Evolutionary conservation across 768 basidiomycete species (phyloP), one percentile per base, ranked within the genome.

Genomic region (Hebeloma cylindrosporum): DNA sequence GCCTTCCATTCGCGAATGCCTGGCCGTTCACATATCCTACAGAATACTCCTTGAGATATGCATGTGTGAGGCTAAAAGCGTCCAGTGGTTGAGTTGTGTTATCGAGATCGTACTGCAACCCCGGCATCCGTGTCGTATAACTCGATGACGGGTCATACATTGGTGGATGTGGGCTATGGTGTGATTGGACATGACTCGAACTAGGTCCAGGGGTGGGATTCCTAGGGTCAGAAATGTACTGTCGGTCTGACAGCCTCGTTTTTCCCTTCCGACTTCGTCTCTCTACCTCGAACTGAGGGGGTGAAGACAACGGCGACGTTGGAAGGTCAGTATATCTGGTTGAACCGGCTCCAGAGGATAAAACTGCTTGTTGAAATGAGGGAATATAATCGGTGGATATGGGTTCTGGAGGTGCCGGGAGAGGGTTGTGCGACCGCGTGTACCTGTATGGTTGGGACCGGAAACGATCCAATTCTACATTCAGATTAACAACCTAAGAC

Each of bases 331-430:
- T 31, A 16, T 50, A 54, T 11, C 57, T 45, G 14, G 43, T 40
- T 21, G 52, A 45, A 3, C n/a, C 5, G 10, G 37, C 17, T 5
- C 48, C 51, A 6, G 51, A 50, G 20, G 52, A 32, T 3, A 55
- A 54, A 34, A 56, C 36, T 5, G 65, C 59, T 48, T 70, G 66
- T 13, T 66, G 63, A 40, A 75, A 71, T 8, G 67, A 39, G 8
- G 75, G 72, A 14, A 77, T 63, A 29, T 67, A 64, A 18, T 75
- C 72, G 7, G 73, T 60, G 7, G 74, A 67, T 5, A 80, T 59
- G 2, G 77, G 79, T 43, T 75, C 71, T 9, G 80, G 80, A n/a
- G 80, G 80, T 30, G 65, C 60, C 17, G 80, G 80, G 14, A 82
- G 69, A 3, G 80, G 80, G 53, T 80, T 80, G 27, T 57, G 55